A percentile compares a stretch with the other conserved stretches of the same genome.
These are phyloP conservation scores for Apiospora phragmitis DNA, from an alignment of 2,329 filamentous ascomycete species.

Conservation along the genomic window DNA sequence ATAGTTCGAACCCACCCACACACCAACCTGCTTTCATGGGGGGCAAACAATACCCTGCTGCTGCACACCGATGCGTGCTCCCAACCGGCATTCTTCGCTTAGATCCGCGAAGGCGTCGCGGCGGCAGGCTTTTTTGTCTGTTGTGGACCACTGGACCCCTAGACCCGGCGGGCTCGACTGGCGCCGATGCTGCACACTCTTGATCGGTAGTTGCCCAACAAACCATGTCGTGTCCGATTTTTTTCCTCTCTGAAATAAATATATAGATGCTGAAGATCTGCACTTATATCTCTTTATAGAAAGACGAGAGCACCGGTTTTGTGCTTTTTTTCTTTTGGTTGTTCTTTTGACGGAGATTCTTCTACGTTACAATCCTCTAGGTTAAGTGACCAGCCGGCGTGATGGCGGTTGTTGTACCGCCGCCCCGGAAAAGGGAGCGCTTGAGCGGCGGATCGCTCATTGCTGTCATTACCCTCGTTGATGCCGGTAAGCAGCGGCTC, in stretches of 20 bases:
- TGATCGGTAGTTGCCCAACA: not conserved
- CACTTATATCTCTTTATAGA: not conserved
- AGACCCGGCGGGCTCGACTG: not conserved
- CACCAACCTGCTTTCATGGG: not conserved
- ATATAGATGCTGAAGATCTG: not conserved
- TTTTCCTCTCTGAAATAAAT: not conserved
- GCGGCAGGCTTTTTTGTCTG: not conserved
- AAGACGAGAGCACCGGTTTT: not conserved
- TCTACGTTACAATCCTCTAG: not conserved
- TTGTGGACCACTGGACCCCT: not conserved
- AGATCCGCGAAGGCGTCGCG: not conserved
- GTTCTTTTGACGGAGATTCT: not conserved
- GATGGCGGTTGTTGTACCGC: not conserved
- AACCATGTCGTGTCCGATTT: not conserved
- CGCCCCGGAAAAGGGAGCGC: not conserved
- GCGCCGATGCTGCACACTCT: not conserved
- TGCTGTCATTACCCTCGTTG: constrained; percentile 30
- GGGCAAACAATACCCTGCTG: not conserved
- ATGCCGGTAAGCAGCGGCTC: constrained; percentile 28
- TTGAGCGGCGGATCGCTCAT: constrained; percentile 23
- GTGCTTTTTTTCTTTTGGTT: not conserved
- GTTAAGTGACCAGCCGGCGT: not conserved
- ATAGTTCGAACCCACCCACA: not conserved
- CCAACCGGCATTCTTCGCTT: constrained; percentile 5
- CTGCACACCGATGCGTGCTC: not conserved